Base-by-base conservation (phyloP, 495 filamentous ascomycete genomes). In the Annulohypoxylon nitens region DNA sequence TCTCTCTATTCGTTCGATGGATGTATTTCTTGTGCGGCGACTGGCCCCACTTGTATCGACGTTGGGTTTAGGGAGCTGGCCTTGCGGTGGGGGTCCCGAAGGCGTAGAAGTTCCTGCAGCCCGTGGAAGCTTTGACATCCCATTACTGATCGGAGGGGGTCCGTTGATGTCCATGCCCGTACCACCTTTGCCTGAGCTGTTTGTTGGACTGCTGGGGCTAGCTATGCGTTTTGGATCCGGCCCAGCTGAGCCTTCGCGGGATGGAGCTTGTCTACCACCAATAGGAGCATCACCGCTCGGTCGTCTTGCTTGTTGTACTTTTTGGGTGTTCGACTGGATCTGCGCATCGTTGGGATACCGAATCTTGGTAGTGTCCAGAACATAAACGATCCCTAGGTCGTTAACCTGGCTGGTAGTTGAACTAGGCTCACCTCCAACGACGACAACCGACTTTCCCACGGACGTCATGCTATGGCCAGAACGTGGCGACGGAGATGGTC, bases 391-490 rank as follows among this genome's bases (percentile, higher is more conserved):
- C 74, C 91, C 93, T 70, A 99, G 86, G 78, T 99, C 96, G 58
- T 88, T 87, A 1, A 91, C 88, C 67, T 97, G 91, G 64, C 90
- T 87, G 0, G 92, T 88, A 33, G 92, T 91, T 9, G 93, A 93
- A 81, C 95, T 98, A 34, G 96, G 96, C 75, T 99, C 96, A 57
- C 96, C 96, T 10, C 93, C 97, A 48, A 98, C 83, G 12, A 98
- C 93, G 55, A 98, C 92, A 67, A 99, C 90, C 57, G 95, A 91
- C 75, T 97, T 97, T 4, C 92, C 93, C 73, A 93, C 93, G 4
- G 94, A 90, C 0, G 97, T 98, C 96, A 98, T 98, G 79, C 94
- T 97, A 79, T 99, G 97, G 0, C 97, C 97, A 18, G 95, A 97
- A 51, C 97, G 86, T 18, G 96, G 91, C 6, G 94, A 97, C 0